These are phyloP conservation scores for Aspergillus ochraceus DNA, from an alignment of 2,329 filamentous ascomycete genomes.

Conservation along the genomic window DNA sequence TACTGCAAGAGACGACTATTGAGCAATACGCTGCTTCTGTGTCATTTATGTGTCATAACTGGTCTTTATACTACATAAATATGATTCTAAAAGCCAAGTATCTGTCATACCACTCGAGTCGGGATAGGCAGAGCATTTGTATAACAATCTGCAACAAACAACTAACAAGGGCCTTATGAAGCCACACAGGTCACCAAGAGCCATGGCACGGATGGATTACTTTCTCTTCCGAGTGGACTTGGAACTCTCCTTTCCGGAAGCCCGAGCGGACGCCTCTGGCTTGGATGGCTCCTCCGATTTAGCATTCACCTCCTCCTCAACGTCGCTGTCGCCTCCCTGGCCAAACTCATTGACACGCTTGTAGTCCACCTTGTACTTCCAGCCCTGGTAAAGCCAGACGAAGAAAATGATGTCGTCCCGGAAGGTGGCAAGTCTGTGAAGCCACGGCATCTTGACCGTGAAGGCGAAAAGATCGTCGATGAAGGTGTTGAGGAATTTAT, in stretches of 20 bases:
- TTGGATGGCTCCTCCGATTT: constrained; percentile 10
- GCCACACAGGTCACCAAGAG: neutral
- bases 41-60: neutral
- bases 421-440: constrained; percentile 88
- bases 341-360: constrained; percentile 95
- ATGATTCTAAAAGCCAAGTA: neutral
- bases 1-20: neutral
- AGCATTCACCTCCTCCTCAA: constrained; percentile 50
- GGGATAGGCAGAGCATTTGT: neutral
- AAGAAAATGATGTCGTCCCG: constrained; percentile 98
- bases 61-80: neutral
- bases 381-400: constrained; percentile 92
- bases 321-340: constrained; percentile 89
- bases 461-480: constrained; percentile 99
- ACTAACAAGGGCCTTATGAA: neutral
- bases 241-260: constrained; percentile 29
- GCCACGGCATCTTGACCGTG: constrained; percentile 97
- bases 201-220: constrained; percentile 14
- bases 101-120: too few relatives aligned
- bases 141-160: neutral
- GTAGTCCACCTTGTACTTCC: constrained; percentile 89
- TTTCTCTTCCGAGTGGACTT: constrained; percentile 37
- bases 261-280: constrained; percentile 21
- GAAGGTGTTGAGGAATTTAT: constrained; percentile 98
- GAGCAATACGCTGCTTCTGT: neutral